Evolutionary conservation across 2,329 filamentous ascomycete species (phyloP), one percentile per base, ranked within the genome.

Genomic region (Fusarium palustre): DNA sequence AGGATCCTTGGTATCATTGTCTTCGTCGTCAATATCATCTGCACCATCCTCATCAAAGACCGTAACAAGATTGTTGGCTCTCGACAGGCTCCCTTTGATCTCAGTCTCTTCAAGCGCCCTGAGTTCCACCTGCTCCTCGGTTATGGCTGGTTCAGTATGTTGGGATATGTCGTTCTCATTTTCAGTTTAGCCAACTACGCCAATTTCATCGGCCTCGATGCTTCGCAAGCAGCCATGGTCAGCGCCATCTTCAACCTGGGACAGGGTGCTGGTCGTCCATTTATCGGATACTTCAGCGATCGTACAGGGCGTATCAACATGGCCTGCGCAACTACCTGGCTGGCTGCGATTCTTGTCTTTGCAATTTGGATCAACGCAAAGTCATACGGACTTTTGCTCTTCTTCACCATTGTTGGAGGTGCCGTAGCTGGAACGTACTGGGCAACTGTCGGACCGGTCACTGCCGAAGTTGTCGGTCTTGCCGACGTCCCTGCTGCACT

Each of bases 131-230:
- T 93, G 3, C 82, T 92, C 15, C 77, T 92, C 38, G 83, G 79
- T 4, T 96, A 90, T 82, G 90, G 90, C 10, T 88, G 89, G 78
- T 89, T 94, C 67, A 89, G 86, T 63, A 88, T 94, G 80, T 80
- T 95, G 16, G 91, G 86, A 7, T 95, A 95, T 72, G 85, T 92
- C 28, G 90, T 93, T 7, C 83, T 94, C n/a, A 85, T 94, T 45
- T 95, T 94, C 78, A 91, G 88, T 13, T 80, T 94, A 46, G 89
- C 92, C 16, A 92, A 90, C 76, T 95, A 93, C 74, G 90, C 90
- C 38, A 84, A 86, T 58, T 85, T 84, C 7, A 86, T 94, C 43
- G 92, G 92, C 2, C 85, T 94, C 31, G 83, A 84, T 1, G 82
- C 91, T 3, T 83, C 86, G 7, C 88, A 94, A 74, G 92, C 90